Evolutionary conservation across 164 flowering plant genomes (phyloP).

Genomic region (Cinnamomum micranthum): DNA sequence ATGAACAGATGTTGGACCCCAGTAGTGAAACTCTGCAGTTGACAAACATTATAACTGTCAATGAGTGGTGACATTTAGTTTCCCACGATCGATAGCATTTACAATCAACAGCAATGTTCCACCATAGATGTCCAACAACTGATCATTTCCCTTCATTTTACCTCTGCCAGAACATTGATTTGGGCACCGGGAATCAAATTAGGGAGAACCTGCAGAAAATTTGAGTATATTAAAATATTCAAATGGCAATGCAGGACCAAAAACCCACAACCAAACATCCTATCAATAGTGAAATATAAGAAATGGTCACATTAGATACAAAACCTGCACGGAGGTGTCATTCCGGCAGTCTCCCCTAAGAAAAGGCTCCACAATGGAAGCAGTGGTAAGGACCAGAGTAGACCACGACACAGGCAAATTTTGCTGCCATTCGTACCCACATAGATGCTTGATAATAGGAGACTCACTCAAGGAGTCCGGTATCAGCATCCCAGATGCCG

Average conservation of each 20-base stretch:
- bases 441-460: constrained; percentile 19
- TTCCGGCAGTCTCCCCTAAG: constrained; percentile 37
- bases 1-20: background rate
- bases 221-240: constrained; percentile 8
- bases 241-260: constrained; percentile 5
- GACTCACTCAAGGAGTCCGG: constrained; percentile 37
- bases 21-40: background rate
- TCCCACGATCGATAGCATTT: background rate
- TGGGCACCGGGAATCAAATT: constrained; percentile 63
- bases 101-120: background rate
- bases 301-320: background rate
- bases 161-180: constrained; percentile 78
- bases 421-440: background rate
- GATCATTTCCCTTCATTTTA: constrained; percentile 15
- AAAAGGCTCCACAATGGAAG: constrained; percentile 82
- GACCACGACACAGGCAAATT: background rate
- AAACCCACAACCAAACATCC: constrained; percentile 4
- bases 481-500: constrained; percentile 80
- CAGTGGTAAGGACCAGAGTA: constrained; percentile 61
- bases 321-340: constrained; percentile 34
- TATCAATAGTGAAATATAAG: too few relatives aligned
- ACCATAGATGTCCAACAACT: background rate
- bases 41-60: background rate
- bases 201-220: constrained; percentile 38
- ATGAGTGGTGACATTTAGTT: background rate